Base-by-base conservation (phyloP, 352 stramenopile species). In the Paralagenidium karlingii region DNA sequence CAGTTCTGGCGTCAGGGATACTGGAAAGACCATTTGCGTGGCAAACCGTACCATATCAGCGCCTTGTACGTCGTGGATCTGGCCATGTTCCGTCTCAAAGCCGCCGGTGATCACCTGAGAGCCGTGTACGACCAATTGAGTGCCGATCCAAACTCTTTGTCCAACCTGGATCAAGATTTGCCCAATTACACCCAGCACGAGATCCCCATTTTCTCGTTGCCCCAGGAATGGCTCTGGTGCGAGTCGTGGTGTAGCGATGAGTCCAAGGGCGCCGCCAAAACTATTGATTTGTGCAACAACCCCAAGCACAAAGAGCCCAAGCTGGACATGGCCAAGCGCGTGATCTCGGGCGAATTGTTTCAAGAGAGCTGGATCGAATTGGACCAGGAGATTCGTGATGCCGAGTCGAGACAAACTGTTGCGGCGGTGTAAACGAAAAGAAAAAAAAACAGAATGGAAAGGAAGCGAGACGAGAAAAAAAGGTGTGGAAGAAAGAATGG, bases 201-300 rank as follows among this genome's bases (percentile, higher is more conserved):
- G 48, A 94, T 99, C 37, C 91, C 86, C 7, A 99, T 99, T 36
- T 96, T 96, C 52, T 98, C 88, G 25, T 65, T 99, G 25, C 78
- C 78, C 67, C 95, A 89, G 47, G 96, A 99, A 53, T 99, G 96
- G 96, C 78, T 99, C 8, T 99, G 96, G 96, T 99, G 96, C 56
- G 96, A 99, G 54, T 95, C 82, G 18, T 99, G 96, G 96, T 99
- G 96, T 70, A 97, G 82, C 42, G 94, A 99, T 39, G 92, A 97
- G 43, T 96, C 88, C 12, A 99, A 99, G 61, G 73, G 58, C 10
- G 45, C 71, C 8, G 94, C 96, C 18, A 99, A 99, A 74, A 99
- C 96, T 4, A 99, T 99, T 55, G 96, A 99, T 61, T 63, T 99
- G 40, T 99, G 96, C 69, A 99, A 99, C 69, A 99, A 99, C 58